Percentiles rank a stretch among this genome's conserved stretches.
phyloP scores from a whole-genome alignment of 2,329 filamentous ascomycete genomes.

The Alternaria panax region DNA sequence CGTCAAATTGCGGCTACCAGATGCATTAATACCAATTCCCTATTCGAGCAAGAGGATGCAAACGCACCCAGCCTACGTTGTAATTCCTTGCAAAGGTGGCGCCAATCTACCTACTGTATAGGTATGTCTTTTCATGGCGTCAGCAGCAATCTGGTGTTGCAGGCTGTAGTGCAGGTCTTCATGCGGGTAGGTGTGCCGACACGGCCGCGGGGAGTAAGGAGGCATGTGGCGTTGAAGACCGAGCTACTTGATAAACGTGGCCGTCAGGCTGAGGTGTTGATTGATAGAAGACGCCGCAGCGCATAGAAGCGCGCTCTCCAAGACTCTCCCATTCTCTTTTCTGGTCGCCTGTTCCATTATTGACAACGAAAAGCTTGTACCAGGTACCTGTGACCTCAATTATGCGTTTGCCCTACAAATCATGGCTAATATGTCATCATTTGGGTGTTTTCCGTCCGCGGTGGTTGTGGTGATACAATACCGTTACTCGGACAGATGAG shows the following conservation, averaged over 20 bases:
- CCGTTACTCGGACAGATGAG: not conserved
- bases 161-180: not conserved
- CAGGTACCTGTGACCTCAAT: not conserved
- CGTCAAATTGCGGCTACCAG: not conserved
- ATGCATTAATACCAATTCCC: not conserved
- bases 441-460: not conserved
- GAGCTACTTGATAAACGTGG: not conserved
- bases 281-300: not conserved
- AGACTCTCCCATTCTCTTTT: not conserved
- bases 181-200: not conserved
- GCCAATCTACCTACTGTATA: not conserved
- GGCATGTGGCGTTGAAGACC: not conserved
- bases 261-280: not conserved
- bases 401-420: not conserved
- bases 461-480: not conserved
- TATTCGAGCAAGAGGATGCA: not conserved
- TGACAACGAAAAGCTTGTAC: not conserved
- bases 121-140: not conserved
- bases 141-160: not conserved
- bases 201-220: not conserved
- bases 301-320: not conserved
- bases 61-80: not conserved
- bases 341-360: not conserved
- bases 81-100: not conserved
- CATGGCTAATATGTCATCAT: not conserved